Conservation (phyloP, 352 stramenopile genomes). For the Globisporangium canariense region DNA sequence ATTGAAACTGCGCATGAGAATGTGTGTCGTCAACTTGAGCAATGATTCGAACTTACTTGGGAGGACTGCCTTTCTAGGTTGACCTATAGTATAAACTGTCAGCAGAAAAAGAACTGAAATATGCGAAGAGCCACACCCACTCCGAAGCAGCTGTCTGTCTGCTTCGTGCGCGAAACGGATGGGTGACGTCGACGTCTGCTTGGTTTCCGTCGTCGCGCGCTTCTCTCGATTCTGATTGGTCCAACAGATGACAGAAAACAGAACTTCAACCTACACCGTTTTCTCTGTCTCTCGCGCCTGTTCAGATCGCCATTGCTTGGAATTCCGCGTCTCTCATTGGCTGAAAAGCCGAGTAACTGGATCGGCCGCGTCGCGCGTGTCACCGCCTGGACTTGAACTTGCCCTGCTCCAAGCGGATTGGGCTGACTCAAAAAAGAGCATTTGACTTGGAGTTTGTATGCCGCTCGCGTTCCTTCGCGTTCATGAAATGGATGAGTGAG, state of each 20-base stretch:
- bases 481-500: not conserved
- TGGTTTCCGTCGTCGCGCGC: constrained; percentile 4
- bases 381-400: constrained; percentile 31
- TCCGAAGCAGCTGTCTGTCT: too few species aligned
- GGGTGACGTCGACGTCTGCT: not conserved
- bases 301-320: constrained; percentile 4
- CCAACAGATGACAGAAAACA: not conserved
- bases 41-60: too few species aligned
- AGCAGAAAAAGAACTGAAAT: too few species aligned
- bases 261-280: constrained; percentile 16
- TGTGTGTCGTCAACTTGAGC: too few species aligned
- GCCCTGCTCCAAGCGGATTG: not conserved
- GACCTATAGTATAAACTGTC: too few species aligned
- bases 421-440: not conserved
- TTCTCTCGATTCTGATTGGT: constrained; percentile 5
- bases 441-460: constrained; percentile 2
- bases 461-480: not conserved
- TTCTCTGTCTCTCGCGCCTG: not conserved
- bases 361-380: constrained; percentile 31
- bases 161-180: too few species aligned
- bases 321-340: constrained; percentile 1
- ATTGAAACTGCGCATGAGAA: too few species aligned
- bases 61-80: too few species aligned
- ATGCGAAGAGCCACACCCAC: not conserved
- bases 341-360: not conserved